Base-by-base conservation (phyloP, 1,284 basidiomycete species). In the Bondarzewia mesenterica region DNA sequence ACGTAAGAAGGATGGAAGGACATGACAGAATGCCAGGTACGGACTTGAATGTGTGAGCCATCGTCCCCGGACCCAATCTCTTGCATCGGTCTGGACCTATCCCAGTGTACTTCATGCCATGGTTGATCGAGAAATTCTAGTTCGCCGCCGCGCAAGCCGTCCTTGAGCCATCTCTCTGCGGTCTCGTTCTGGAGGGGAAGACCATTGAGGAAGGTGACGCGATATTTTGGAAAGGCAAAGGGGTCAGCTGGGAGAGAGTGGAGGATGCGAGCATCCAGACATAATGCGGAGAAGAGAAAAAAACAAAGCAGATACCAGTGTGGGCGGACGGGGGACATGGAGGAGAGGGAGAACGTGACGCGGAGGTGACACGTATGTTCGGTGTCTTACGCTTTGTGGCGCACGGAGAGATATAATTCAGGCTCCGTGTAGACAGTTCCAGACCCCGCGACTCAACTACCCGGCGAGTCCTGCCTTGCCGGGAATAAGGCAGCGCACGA, bases 141-240 rank as follows among this genome's bases (percentile, higher is more conserved):
- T 59, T 89, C 79, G 26, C 87, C 88, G 42, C 80, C 82, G 42
- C 63, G 72, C 27, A 92, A 70, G 25, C 89, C 89, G 16, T 80
- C 63, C 22, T 64, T 63, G 20, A 88, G 73, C 85, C 85, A 89
- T 40, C 73, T 71, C 53, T 82, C 70, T 7, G 88, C 91, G 10
- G 89, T 91, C 38, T 80, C 70, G 58, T 82, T 82, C 7, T 76
- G 64, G 49, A 93, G 65, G n/a, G 91, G 89, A 15, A 83, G 75
- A 51, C 80, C 77, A 60, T 89, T 89, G 57, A 93, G 77, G 65
- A 89, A 93, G 41, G 81, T 70, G 54, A 93, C 81, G 45, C 82
- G 76, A 64, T 82, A 90, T 64, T 93, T 93, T 48, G 91, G 91
- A 62, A 85, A 90, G 0, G 89, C 84, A 61, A 82, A 79, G 14